A percentile compares a stretch with the other conserved stretches of the same genome.
phyloP scores from a whole-genome alignment of 345 rosid species.

The Bruguiera gymnorhiza region DNA sequence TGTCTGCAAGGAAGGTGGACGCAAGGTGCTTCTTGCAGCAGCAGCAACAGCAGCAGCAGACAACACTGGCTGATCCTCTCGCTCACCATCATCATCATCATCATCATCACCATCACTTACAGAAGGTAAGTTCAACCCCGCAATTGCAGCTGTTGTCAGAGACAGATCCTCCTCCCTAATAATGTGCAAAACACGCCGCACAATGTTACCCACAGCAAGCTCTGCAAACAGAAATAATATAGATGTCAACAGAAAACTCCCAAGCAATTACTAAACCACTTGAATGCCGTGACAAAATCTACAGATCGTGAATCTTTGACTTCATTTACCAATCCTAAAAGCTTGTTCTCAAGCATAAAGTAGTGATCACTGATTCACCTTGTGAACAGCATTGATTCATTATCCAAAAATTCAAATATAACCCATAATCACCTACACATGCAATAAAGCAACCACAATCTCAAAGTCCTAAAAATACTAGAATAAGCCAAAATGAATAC shows the following conservation, averaged over 20 bases:
- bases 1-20: slow-evolving; percentile 90
- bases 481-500: too few species aligned
- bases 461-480: too few species aligned
- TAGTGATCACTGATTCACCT: too few species aligned
- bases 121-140: slow-evolving; percentile 60
- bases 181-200: slow-evolving; percentile 90
- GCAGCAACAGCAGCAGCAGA: slow-evolving; percentile 96
- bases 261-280: neutral
- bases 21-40: slow-evolving; percentile 85
- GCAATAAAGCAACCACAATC: too few species aligned
- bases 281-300: neutral
- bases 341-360: too few species aligned
- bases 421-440: too few species aligned
- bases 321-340: too few species aligned
- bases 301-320: too few species aligned
- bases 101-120: slow-evolving; percentile 62
- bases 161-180: slow-evolving; percentile 95
- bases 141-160: slow-evolving; percentile 68
- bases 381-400: too few species aligned
- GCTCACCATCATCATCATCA: slow-evolving; percentile 33
- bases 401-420: too few species aligned
- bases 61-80: slow-evolving; percentile 52
- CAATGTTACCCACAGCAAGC: slow-evolving; percentile 96
- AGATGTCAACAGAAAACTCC: neutral
- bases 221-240: slow-evolving; percentile 49